Evolutionary conservation across 2,329 filamentous ascomycete species (phyloP).

Genomic region (Aureobasidium sp.): DNA sequence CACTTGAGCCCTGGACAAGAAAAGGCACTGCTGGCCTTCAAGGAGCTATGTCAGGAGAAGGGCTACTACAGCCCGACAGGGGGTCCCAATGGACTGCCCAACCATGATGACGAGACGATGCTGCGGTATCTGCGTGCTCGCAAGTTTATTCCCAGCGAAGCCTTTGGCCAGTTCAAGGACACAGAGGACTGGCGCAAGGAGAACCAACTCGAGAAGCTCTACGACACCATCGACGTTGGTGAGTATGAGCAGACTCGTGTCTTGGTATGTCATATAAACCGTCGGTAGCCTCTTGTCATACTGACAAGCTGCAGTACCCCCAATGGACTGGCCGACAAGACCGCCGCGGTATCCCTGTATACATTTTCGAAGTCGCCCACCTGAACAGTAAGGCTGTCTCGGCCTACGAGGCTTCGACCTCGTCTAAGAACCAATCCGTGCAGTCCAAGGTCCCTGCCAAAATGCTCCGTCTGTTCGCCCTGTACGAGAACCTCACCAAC

Average conservation of each 20-base stretch:
- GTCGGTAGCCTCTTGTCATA: not conserved
- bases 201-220: slow-evolving; percentile 70
- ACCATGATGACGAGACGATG: slow-evolving; percentile 66
- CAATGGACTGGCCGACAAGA: slow-evolving; percentile 93
- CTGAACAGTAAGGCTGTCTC: slow-evolving; percentile 75
- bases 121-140: slow-evolving; percentile 81
- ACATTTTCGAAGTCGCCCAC: slow-evolving; percentile 78
- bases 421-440: slow-evolving; percentile 46
- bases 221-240: slow-evolving; percentile 76
- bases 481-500: slow-evolving; percentile 86
- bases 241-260: slow-evolving; percentile 73
- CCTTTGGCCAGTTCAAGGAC: slow-evolving; percentile 74
- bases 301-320: slow-evolving; percentile 56
- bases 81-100: slow-evolving; percentile 34
- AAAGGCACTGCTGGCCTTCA: slow-evolving; percentile 62
- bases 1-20: slow-evolving; percentile 65
- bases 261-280: slow-evolving; percentile 48
- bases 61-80: slow-evolving; percentile 50
- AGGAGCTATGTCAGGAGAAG: slow-evolving; percentile 55
- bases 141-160: slow-evolving; percentile 69
- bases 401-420: slow-evolving; percentile 62
- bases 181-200: slow-evolving; percentile 81
- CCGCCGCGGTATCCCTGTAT: slow-evolving; percentile 82
- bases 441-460: slow-evolving; percentile 63
- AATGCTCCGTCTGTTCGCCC: slow-evolving; percentile 76